Conservation (phyloP, 1,284 basidiomycete genomes). For the Naganishia liquefaciens region DNA sequence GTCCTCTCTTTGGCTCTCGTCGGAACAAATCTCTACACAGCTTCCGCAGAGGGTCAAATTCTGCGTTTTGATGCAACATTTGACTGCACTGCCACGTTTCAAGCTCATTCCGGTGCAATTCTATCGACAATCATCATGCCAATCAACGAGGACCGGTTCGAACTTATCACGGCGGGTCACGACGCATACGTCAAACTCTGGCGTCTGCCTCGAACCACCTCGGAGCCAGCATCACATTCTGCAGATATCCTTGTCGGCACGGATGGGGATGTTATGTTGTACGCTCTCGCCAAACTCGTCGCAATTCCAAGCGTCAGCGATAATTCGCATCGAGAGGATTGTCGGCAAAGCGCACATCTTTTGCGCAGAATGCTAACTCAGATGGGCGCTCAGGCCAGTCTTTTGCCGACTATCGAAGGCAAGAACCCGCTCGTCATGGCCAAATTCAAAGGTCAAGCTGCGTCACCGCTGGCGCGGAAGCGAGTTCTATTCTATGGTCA, state of each 20-base stretch:
- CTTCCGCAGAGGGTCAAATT: constrained; percentile 77
- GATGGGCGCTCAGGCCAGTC: constrained; percentile 69
- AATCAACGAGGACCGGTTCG: constrained; percentile 37
- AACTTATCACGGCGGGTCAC: constrained; percentile 77
- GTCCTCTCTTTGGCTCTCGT: constrained; percentile 76
- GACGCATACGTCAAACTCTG: constrained; percentile 77
- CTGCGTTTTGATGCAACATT: constrained; percentile 81
- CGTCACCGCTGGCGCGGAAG: constrained; percentile 53
- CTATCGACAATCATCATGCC: constrained; percentile 68
- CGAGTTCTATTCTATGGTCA: constrained; percentile 89
- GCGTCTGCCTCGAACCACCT: constrained; percentile 56
- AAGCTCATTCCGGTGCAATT: constrained; percentile 74
- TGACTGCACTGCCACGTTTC: constrained; percentile 76
- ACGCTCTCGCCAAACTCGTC: constrained; percentile 79
- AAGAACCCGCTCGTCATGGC: constrained; percentile 77
- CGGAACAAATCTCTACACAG: constrained; percentile 75
- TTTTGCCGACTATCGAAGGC: constrained; percentile 42
- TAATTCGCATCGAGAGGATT: constrained; percentile 74
- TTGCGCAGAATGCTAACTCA: constrained; percentile 80
- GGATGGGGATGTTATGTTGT: constrained; percentile 57
- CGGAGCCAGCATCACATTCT: constrained; percentile 25
- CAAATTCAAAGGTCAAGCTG: constrained; percentile 64
- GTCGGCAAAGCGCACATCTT: constrained; percentile 87
- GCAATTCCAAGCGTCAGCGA: constrained; percentile 83
- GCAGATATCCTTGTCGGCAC: constrained; percentile 42